Evolutionary conservation across 2,329 filamentous ascomycete genomes (phyloP), one percentile per base, ranked within the genome.

Genomic region (Monilinia polystroma): DNA sequence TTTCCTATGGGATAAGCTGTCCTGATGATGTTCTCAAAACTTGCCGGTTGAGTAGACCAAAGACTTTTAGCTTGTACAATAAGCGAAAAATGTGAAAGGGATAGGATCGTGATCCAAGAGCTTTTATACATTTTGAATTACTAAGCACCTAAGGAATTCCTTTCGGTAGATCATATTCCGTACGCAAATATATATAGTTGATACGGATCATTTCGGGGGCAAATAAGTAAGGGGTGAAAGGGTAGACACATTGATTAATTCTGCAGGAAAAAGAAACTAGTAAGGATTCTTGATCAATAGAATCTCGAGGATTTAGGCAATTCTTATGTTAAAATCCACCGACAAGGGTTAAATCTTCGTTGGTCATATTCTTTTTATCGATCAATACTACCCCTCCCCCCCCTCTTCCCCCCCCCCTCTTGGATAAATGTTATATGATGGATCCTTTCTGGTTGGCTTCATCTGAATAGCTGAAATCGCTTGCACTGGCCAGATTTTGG

Each of bases 1-100:
- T 84, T 84, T 16, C 82, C 82, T n/a, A 83, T 69, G 0, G 80
- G 79, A 70, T 82, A 83, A 1, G 75, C 76, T 3, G 77, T 73
- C 69, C 75, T 77, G n/a, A 80, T 72, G 10, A 77, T 58, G 45
- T 76, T 66, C 2, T 45, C 51, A 26, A 52, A 68, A 35, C 32
- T 8, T 16, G 71, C 70, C 16, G 70, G 69, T 4, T 51, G 63
- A 64, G 66, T 70, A 7, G 71, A 67, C 70, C 71, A 72, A 35
- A 65, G 3, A 56, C 12, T 60, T 26, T 60, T 60, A 14, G 20
- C 58, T 18, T 60, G 20, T 10, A 51, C 58, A 16, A 23, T 51
- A 26, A 60, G 58, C 29, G 29, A 60, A 20, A 51, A 18, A 38
- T 60, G 58, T 2, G 29, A 60, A 38, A 60, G 29, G 29, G 14